These are phyloP conservation scores for Fusarium xyrophilum DNA, from an alignment of 2,329 filamentous ascomycete species.

Conservation along the genomic window DNA sequence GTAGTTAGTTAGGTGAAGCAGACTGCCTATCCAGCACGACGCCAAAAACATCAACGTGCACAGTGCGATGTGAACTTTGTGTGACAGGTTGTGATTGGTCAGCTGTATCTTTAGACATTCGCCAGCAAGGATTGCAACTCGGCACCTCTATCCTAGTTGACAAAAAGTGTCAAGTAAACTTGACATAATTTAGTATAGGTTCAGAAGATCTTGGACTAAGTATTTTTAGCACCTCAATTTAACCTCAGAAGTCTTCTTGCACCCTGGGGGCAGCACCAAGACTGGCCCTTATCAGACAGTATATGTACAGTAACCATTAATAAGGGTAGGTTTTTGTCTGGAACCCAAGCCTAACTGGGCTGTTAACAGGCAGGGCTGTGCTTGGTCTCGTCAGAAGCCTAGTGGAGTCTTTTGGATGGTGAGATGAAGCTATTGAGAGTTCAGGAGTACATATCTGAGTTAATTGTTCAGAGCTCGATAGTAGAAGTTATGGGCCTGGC, in stretches of 20 bases:
- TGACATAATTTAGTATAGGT: no score
- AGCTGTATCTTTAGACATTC: background rate
- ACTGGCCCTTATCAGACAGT: constrained; percentile 16
- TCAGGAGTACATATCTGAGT: background rate
- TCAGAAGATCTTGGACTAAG: no score
- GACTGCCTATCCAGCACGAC: background rate
- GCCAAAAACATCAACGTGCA: constrained; percentile 1
- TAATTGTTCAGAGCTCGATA: background rate
- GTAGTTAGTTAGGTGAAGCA: background rate
- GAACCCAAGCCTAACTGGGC: no score
- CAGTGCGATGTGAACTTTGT: constrained; percentile 7
- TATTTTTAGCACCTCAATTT: no score
- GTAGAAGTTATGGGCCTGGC: no score
- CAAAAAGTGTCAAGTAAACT: no score
- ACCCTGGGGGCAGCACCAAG: background rate
- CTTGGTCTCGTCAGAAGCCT: background rate
- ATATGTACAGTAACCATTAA: constrained; percentile 7
- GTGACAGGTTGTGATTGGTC: constrained; percentile 8
- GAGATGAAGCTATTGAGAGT: constrained; percentile 3
- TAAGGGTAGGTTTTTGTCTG: background rate
- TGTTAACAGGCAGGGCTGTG: constrained; percentile 12
- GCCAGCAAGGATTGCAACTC: no score
- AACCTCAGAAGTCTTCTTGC: no score
- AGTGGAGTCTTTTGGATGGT: background rate
- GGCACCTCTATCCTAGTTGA: no score